phyloP scores from a whole-genome alignment of 495 filamentous ascomycete species.

The Hyaloscypha bicolor region DNA sequence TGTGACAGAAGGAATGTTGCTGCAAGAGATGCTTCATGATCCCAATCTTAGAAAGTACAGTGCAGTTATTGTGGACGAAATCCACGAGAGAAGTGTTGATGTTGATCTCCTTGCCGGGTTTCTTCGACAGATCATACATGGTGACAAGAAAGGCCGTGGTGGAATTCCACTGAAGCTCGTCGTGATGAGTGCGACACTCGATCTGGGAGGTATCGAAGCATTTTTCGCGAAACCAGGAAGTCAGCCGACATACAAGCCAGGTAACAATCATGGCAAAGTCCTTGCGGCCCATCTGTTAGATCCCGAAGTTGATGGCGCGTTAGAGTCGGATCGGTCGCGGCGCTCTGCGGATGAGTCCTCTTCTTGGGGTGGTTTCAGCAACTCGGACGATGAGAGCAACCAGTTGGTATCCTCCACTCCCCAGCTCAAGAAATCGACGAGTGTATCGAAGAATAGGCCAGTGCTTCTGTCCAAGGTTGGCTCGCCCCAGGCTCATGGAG shows the following conservation, averaged over 20 bases:
- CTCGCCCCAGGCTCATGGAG: background rate
- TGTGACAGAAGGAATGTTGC: slow-evolving; percentile 93
- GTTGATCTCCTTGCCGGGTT: slow-evolving; percentile 91
- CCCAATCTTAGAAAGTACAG: slow-evolving; percentile 83
- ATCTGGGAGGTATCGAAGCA: slow-evolving; percentile 71
- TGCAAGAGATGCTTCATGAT: slow-evolving; percentile 92
- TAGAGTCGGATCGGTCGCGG: slow-evolving; percentile 7
- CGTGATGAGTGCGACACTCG: slow-evolving; percentile 96
- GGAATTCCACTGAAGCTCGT: slow-evolving; percentile 82
- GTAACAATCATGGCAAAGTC: slow-evolving; percentile 27
- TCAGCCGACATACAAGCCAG: slow-evolving; percentile 24
- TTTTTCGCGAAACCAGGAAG: slow-evolving; percentile 49
- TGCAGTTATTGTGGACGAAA: slow-evolving; percentile 91
- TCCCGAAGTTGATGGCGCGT: slow-evolving; percentile 4
- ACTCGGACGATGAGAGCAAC: slow-evolving; percentile 7
- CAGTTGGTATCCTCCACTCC: background rate
- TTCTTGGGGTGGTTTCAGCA: slow-evolving; percentile 26
- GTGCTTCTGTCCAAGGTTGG: background rate
- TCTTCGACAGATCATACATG: slow-evolving; percentile 69
- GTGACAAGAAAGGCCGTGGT: slow-evolving; percentile 60
- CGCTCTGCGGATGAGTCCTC: slow-evolving; percentile 14
- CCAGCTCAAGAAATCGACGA: no score
- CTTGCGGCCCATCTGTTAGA: slow-evolving; percentile 23
- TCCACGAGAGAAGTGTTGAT: slow-evolving; percentile 96
- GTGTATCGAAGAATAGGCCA: background rate